Evolutionary conservation across 1,284 basidiomycete species (phyloP).

Genomic region (Singerocomus inundabilis): DNA sequence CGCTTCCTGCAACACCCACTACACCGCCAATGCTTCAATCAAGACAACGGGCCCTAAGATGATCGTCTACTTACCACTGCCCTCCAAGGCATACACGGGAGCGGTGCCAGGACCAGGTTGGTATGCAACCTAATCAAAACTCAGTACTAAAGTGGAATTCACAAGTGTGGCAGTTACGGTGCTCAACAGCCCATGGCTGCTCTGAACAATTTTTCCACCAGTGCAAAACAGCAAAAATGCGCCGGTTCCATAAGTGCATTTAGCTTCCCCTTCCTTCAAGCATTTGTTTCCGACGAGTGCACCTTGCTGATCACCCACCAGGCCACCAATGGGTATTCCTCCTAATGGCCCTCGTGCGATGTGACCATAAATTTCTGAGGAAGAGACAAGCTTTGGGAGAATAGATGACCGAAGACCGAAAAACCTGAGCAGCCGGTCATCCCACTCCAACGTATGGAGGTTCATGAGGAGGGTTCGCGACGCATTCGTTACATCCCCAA

Average conservation of each 20-base stretch:
- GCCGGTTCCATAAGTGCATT: slow-evolving; percentile 96
- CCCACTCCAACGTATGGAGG: slow-evolving; percentile 81
- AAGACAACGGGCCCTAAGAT: background rate
- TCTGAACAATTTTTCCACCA: slow-evolving; percentile 82
- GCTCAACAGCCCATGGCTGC: slow-evolving; percentile 83
- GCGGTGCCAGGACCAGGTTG: slow-evolving; percentile 78
- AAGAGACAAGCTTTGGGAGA: slow-evolving; percentile 87
- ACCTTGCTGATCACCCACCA: slow-evolving; percentile 96
- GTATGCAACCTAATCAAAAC: slow-evolving; percentile 72
- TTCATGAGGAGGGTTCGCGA: slow-evolving; percentile 95
- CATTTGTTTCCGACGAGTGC: slow-evolving; percentile 98
- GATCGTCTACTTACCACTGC: slow-evolving; percentile 66
- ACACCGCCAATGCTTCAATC: slow-evolving; percentile 4
- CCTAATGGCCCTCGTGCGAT: slow-evolving; percentile 68
- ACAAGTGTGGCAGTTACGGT: slow-evolving; percentile 59
- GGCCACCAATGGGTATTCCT: slow-evolving; percentile 84
- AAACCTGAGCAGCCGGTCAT: slow-evolving; percentile 80
- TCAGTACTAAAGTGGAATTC: slow-evolving; percentile 15
- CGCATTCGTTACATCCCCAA: slow-evolving; percentile 95
- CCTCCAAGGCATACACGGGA: slow-evolving; percentile 92
- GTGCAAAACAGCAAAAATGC: slow-evolving; percentile 96
- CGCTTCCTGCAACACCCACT: slow-evolving; percentile 94
- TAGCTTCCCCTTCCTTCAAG: slow-evolving; percentile 79
- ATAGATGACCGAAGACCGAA: slow-evolving; percentile 80
- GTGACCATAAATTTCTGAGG: slow-evolving; percentile 89